Evolutionary conservation across 257 asterid genomes (phyloP), one percentile per base, ranked within the genome.

Genomic region (Knoxia roxburghii): DNA sequence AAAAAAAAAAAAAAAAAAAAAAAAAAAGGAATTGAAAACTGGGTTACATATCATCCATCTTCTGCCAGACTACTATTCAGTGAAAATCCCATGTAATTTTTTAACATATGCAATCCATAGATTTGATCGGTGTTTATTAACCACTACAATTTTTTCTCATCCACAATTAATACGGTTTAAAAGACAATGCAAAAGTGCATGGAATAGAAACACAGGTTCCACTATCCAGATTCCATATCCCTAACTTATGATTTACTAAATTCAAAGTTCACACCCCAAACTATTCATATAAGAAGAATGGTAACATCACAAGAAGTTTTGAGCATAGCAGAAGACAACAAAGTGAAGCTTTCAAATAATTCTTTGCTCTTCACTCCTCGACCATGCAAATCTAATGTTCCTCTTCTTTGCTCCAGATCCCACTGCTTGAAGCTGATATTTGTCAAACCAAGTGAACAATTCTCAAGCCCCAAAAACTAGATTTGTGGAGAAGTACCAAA

Each of bases 1-100:
- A 70, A 68, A 29, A 53, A 41, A 5, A 70, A 6, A 61, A 61
- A 26, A 55, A 32, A 55, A 61, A 70, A 70, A 68, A 29, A 53
- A 41, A 5, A 70, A 6, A 61, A 61, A 26, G 64, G 43, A 55
- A 61, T 49, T 51, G 26, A 60, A n/a, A 49, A 24, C 41, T 12
- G 45, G 56, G 68, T 26, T 20, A 43, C 37, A 61, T 8, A 26
- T 29, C 68, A 24, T 24, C 41, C 2, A 23, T 17, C 45, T 24
- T 23, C 17, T 64, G 6, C 4, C 14, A 20, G 41, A 29, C 63
- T n/a, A n/a, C n/a, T n/a, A n/a, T 17, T 2, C 39, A 1, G 4
- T 5, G 43, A 2, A 4, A 2, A 5, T 32, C 32, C 21, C 6
- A 1, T 1, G 43, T 39, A 55, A 27, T 55, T 49, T 45, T 26